phyloP scores from a whole-genome alignment of 177 flowering plant genomes.

The Vitis hybrid region DNA sequence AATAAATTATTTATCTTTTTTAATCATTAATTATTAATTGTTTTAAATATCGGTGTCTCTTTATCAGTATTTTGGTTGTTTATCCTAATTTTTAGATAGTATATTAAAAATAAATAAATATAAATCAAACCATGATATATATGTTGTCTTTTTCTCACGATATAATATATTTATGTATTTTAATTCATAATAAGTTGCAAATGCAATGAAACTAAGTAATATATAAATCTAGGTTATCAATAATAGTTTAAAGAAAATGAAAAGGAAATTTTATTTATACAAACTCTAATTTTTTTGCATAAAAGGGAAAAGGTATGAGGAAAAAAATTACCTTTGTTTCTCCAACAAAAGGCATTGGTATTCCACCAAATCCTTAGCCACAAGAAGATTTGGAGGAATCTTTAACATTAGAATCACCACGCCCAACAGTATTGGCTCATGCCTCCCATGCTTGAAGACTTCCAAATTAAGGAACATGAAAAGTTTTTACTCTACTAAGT shows the following conservation, averaged over 20 bases:
- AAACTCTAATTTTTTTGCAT: neutral
- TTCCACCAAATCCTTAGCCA: conserved; percentile 63
- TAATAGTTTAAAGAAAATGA: neutral
- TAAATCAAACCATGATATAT: no score
- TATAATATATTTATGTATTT: no score
- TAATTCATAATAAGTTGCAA: no score
- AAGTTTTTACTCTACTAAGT: conserved; percentile 79
- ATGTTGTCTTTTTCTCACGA: no score
- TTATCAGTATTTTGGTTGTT: no score
- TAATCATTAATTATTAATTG: no score
- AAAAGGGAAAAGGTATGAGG: neutral
- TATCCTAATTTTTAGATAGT: no score
- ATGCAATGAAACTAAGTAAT: no score
- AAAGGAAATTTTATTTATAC: neutral
- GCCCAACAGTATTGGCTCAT: conserved; percentile 62
- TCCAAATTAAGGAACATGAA: conserved; percentile 83
- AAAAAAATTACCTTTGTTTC: conserved; percentile 70
- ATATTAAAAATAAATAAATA: no score
- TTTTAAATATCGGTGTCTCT: no score
- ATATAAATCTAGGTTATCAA: no score
- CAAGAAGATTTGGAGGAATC: conserved; percentile 69
- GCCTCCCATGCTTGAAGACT: conserved; percentile 92
- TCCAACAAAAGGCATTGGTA: conserved; percentile 85
- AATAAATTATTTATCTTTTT: no score
- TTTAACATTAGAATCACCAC: conserved; percentile 61